Conservation (phyloP, 192 early-diverging fungal genomes). For the Coemansia sp. region DNA sequence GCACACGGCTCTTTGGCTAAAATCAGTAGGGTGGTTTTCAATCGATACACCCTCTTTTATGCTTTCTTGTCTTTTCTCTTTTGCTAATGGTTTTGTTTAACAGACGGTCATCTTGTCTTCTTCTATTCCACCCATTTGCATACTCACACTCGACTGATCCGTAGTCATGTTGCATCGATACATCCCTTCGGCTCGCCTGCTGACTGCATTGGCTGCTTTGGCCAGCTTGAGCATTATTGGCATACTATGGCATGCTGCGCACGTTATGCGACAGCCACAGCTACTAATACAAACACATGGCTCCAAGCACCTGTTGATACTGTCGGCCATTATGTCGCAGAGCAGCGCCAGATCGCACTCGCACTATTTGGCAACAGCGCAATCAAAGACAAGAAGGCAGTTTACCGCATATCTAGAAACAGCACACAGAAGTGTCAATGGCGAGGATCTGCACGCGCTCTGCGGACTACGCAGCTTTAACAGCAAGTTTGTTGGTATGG, state of each 20-base stretch:
- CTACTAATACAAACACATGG: not conserved
- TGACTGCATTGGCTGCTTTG: conserved; percentile 1
- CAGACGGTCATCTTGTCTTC: not conserved
- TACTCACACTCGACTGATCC: no score
- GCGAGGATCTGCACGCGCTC: conserved; percentile 27
- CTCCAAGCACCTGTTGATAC: not conserved
- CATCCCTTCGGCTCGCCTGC: not conserved
- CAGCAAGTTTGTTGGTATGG: conserved; percentile 11
- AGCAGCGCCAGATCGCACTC: not conserved
- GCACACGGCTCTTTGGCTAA: no score
- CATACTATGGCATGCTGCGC: not conserved
- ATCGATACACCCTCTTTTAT: no score
- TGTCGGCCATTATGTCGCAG: not conserved
- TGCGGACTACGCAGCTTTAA: conserved; percentile 27
- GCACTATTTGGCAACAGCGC: not conserved
- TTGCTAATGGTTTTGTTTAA: no score
- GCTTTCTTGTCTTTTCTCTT: no score
- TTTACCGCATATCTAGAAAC: conserved; percentile 26
- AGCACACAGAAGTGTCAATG: conserved; percentile 16
- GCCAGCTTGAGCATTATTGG: not conserved
- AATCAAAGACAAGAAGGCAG: not conserved
- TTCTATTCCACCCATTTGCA: not conserved
- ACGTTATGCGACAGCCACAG: not conserved
- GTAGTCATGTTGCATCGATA: not conserved
- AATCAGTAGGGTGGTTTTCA: no score